Evolutionary conservation across 768 basidiomycete genomes (phyloP).

Genomic region (Kwoniella sp.): DNA sequence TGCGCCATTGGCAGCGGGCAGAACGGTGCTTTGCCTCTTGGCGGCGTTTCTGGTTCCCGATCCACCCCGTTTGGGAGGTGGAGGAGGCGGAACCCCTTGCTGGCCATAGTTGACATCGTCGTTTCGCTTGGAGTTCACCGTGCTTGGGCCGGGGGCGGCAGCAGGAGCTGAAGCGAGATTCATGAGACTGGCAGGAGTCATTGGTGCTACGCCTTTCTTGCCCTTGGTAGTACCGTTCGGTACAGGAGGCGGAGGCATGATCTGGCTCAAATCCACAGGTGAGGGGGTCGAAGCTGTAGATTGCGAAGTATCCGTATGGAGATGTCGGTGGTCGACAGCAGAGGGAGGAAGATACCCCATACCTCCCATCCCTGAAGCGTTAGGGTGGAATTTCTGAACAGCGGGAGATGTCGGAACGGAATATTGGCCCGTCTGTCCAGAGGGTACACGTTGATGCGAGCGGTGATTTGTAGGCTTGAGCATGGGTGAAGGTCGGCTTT

Average conservation of each 20-base stretch:
- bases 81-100: slow-evolving; percentile 5
- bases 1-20: neutral
- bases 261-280: slow-evolving; percentile 68
- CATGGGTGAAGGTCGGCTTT: slow-evolving; percentile 52
- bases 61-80: slow-evolving; percentile 5
- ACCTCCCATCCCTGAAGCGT: slow-evolving; percentile 15
- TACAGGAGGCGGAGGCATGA: slow-evolving; percentile 81
- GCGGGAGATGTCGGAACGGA: slow-evolving; percentile 37
- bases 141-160: neutral
- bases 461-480: slow-evolving; percentile 51
- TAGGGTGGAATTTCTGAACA: slow-evolving; percentile 26
- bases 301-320: neutral
- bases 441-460: slow-evolving; percentile 19
- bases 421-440: slow-evolving; percentile 21
- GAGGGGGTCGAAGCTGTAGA: slow-evolving; percentile 63
- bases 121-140: neutral
- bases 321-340: slow-evolving; percentile 33
- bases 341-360: slow-evolving; percentile 35
- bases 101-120: neutral
- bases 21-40: neutral
- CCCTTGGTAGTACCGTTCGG: slow-evolving; percentile 45
- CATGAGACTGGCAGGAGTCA: slow-evolving; percentile 91
- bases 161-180: slow-evolving; percentile 68
- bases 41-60: neutral
- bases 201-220: slow-evolving; percentile 62